Base-by-base conservation (phyloP, 352 stramenopile species). In the Pythium folliculosum region DNA sequence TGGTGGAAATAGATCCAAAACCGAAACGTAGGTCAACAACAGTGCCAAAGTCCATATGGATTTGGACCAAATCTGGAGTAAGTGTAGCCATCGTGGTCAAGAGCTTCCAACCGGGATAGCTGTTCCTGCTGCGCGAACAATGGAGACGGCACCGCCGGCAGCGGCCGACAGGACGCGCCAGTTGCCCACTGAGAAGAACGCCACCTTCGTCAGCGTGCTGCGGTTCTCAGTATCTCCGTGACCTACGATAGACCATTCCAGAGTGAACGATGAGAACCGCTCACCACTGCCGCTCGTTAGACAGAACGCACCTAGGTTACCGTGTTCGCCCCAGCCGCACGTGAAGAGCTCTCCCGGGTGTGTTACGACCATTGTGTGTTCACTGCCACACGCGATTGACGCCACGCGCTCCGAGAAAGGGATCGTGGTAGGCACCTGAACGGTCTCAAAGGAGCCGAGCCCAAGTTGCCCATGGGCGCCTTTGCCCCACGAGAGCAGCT, bases 261-360 rank as follows among this genome's bases (percentile, higher is more conserved):
- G 38, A 44, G 38, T 4, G 38, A n/a, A n/a, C n/a, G n/a, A n/a
- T 16, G 14, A 9, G 43, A 10, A 5, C 9, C 19, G 22, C 40
- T 47, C 40, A 47, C 2, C 4, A 3, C 35, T 40, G 3, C 8
- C 35, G 17, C 17, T 47, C 2, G 13, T 21, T 8, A 2, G 6
- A 21, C 12, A 14, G 35, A 35, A 78, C 75, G 19, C 73, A 94
- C 87, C 87, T 0, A 95, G 75, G 47, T 95, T 95, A 45, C 87
- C 87, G 60, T 95, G 87, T 63, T 95, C 87, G 43, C 84, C 84
- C 87, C 87, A 95, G 4, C 87, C 87, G 58, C 85, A 92, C 2
- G 85, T 88, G 59, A 87, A 94, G 7, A 95, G 58, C n/a, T 82
- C 71, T 16, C 85, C 84, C 32, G 37, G 56, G 12, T 64, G 55